Conservation (phyloP, 2,329 filamentous ascomycete genomes). For the Stenocarpella maydis region DNA sequence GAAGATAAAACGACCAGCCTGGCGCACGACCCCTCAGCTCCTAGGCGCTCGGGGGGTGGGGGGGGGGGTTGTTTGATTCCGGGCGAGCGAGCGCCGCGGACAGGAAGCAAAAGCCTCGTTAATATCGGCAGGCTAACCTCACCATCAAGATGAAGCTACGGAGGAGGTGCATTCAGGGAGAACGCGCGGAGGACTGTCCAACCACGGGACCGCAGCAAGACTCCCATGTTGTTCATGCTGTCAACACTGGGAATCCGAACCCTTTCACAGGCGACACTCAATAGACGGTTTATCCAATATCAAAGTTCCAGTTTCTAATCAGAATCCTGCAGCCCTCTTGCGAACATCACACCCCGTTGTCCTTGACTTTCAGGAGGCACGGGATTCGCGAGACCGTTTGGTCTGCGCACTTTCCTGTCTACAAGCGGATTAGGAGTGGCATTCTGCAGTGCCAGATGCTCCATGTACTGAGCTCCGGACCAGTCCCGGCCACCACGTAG, state of each 20-base stretch:
- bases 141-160: constrained; percentile 14
- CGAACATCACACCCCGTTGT: not conserved
- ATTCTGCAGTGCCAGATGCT: not conserved
- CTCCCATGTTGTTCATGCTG: constrained; percentile 26
- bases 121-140: constrained; percentile 5
- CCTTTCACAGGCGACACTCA: constrained; percentile 31
- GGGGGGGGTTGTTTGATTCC: not conserved
- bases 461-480: not conserved
- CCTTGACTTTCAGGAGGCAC: not conserved
- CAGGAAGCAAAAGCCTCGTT: not conserved
- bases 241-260: constrained; percentile 19
- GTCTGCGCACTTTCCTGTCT: not conserved
- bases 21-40: constrained; percentile 4
- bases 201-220: constrained; percentile 14
- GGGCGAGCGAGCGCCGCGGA: constrained; percentile 4
- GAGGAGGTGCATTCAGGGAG: constrained; percentile 6
- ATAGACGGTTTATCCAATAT: constrained; percentile 32
- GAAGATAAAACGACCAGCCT: not conserved
- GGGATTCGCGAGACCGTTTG: not conserved
- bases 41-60: not conserved
- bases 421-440: not conserved
- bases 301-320: constrained; percentile 28
- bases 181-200: constrained; percentile 11
- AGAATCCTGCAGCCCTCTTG: not conserved
- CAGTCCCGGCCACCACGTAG: not conserved